Evolutionary conservation across 495 filamentous ascomycete species (phyloP).

Genomic region (Penicillium flavigenum): DNA sequence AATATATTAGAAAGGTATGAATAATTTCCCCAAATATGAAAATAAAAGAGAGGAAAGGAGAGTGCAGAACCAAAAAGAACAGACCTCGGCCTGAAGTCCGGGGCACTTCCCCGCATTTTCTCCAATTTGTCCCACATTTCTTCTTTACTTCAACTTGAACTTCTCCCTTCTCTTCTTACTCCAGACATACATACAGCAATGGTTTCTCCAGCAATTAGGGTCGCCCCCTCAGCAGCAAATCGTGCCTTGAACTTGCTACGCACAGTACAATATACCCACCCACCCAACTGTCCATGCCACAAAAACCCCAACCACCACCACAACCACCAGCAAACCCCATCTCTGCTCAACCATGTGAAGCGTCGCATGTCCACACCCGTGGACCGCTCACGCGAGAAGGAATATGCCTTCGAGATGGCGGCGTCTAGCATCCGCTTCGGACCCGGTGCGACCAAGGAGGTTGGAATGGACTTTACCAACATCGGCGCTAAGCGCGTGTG

Average conservation of each 20-base stretch:
- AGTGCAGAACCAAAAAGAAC: too few relatives aligned
- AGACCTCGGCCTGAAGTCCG: conserved; percentile 28
- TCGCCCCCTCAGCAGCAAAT: conserved; percentile 66
- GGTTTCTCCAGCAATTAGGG: conserved; percentile 57
- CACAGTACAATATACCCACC: conserved; percentile 86
- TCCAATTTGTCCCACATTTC: conserved; percentile 24
- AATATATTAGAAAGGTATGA: not conserved
- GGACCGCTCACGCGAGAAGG: conserved; percentile 72
- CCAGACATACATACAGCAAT: conserved; percentile 20
- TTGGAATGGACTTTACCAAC: conserved; percentile 98
- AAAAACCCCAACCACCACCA: conserved; percentile 76
- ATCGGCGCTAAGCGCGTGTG: conserved; percentile 82
- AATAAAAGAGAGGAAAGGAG: not conserved
- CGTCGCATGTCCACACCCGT: conserved; percentile 71
- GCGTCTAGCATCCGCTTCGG: conserved; percentile 93
- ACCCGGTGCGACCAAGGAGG: conserved; percentile 88
- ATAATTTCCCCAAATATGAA: not conserved
- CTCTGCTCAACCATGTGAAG: conserved; percentile 55
- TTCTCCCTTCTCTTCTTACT: conserved; percentile 12
- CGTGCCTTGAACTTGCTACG: conserved; percentile 80
- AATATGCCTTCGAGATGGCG: conserved; percentile 98
- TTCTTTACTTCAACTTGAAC: conserved; percentile 13
- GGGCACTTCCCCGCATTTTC: conserved; percentile 26
- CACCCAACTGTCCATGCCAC: conserved; percentile 89
- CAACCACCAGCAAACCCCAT: conserved; percentile 49